These are phyloP conservation scores for Jamesozyma hellenica DNA, from an alignment of 805 yeast genomes.

Conservation along the genomic window DNA sequence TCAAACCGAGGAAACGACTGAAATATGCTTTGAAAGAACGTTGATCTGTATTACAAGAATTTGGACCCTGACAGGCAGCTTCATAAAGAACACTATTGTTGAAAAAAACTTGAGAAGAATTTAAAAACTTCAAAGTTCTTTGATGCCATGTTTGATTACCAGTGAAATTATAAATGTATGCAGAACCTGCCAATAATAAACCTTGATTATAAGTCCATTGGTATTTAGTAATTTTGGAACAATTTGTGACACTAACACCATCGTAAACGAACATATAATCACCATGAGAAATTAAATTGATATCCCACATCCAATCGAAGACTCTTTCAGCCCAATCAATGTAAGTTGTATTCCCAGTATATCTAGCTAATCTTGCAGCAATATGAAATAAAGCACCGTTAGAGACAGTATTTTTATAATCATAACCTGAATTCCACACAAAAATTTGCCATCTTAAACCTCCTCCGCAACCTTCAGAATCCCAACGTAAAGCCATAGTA, in stretches of 20 bases:
- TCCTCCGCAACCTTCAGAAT: slow-evolving; percentile 59
- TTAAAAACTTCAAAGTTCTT: slow-evolving; percentile 46
- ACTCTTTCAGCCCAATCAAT: slow-evolving; percentile 63
- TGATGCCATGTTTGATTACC: slow-evolving; percentile 53
- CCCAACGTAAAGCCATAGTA: slow-evolving; percentile 89
- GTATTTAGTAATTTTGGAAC: slow-evolving; percentile 45
- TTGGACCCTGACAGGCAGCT: slow-evolving; percentile 64
- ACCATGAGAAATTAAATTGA: slow-evolving; percentile 35
- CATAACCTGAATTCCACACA: slow-evolving; percentile 88
- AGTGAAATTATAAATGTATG: slow-evolving; percentile 70
- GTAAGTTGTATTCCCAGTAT: slow-evolving; percentile 64
- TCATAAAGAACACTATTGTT: slow-evolving; percentile 53
- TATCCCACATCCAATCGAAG: slow-evolving; percentile 70
- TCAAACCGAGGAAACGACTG: slow-evolving; percentile 61
- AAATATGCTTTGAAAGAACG: slow-evolving; percentile 85
- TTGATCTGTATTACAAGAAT: slow-evolving; percentile 74
- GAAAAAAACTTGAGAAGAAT: slow-evolving; percentile 51
- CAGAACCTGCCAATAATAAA: slow-evolving; percentile 65
- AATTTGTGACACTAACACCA: slow-evolving; percentile 57
- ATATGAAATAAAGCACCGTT: slow-evolving; percentile 83
- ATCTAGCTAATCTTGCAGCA: slow-evolving; percentile 80
- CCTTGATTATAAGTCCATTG: slow-evolving; percentile 91
- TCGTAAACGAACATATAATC: slow-evolving; percentile 43
- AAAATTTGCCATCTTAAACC: slow-evolving; percentile 96
- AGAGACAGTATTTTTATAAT: slow-evolving; percentile 85